Base-by-base conservation (phyloP, 257 asterid species). In the Solanum neorickii region DNA sequence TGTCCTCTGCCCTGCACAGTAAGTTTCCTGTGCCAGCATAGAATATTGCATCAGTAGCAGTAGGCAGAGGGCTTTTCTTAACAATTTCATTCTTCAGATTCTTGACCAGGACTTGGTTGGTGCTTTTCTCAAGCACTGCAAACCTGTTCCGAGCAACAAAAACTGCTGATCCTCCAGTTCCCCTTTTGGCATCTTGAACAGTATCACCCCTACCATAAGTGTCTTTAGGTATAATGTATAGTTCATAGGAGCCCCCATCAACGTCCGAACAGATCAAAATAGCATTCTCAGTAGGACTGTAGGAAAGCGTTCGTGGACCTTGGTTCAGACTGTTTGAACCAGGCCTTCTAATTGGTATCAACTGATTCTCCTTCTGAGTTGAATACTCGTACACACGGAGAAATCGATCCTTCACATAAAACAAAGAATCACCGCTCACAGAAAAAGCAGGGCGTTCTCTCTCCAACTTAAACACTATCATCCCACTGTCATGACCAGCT, bases 401-500 rank as follows among this genome's bases (percentile, higher is more conserved):
- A 88, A 96, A 97, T 8, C 99, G 91, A 83, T 97, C 99, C 92
- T 93, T 97, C 62, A 94, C 96, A 88, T 94, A 97, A 86, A 94
- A 94, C 87, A 95, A 89, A 29, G 98, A 94, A 87, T 96, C 99
- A 25, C 95, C 94, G 21, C 94, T 94, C 65, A 97, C 90, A 86
- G 95, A 96, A 91, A 93, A 97, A 75, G 99, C 99, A 62, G 98
- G 99, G 6, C 99, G 98, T 39, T 97, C 99, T 92, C 99, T 93
- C 92, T 97, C 99, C 91, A 97, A 87, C 90, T 97, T 97, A 88
- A 96, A 97, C 21, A 97, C 99, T 68, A 97, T 95, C 99, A 97
- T 95, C 88, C 99, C 99, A 89, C 98, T 96, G 83, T 97, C 99
- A 87, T 97, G 99, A 86, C 99, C 99, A 82, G 99, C 99, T 70